Conservation (phyloP, 352 stramenopile genomes). For the Phytophthora litchii region DNA sequence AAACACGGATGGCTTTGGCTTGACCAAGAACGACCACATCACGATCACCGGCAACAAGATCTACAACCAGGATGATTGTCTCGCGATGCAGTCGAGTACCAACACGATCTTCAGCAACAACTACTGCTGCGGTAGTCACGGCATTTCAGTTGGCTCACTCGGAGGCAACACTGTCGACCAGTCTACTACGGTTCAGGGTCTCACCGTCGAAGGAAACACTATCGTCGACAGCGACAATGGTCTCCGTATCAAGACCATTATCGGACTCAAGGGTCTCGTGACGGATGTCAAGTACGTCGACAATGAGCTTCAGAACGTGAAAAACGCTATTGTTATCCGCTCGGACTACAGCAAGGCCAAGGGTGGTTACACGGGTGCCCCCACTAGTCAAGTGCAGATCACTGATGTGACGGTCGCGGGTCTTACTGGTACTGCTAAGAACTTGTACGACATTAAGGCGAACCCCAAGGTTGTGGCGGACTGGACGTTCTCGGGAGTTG, state of each 20-base stretch:
- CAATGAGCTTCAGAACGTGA: slow-evolving; percentile 23
- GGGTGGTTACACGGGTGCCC: slow-evolving; percentile 16
- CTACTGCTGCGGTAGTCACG: slow-evolving; percentile 23
- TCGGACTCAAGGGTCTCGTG: slow-evolving; percentile 22
- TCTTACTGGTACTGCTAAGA: neutral
- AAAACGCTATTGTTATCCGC: slow-evolving; percentile 20
- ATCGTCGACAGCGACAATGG: slow-evolving; percentile 34
- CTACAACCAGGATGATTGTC: slow-evolving; percentile 23
- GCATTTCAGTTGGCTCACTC: slow-evolving; percentile 28
- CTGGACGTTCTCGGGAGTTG: neutral
- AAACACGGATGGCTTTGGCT: slow-evolving; percentile 20
- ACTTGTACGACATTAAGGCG: neutral
- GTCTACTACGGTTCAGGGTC: slow-evolving; percentile 20
- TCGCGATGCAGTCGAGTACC: slow-evolving; percentile 18
- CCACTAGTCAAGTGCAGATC: neutral
- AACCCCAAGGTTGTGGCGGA: neutral
- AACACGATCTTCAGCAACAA: slow-evolving; percentile 20
- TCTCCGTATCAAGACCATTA: slow-evolving; percentile 26
- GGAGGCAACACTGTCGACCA: slow-evolving; percentile 5
- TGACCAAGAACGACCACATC: slow-evolving; percentile 19
- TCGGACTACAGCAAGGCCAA: slow-evolving; percentile 24
- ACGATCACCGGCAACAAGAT: slow-evolving; percentile 16
- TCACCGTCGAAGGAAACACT: slow-evolving; percentile 23
- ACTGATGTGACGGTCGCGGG: neutral
- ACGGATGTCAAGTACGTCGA: slow-evolving; percentile 17